Evolutionary conservation across 108 stramenopile species (phyloP).

Genomic region (Bacterosira constricta): DNA sequence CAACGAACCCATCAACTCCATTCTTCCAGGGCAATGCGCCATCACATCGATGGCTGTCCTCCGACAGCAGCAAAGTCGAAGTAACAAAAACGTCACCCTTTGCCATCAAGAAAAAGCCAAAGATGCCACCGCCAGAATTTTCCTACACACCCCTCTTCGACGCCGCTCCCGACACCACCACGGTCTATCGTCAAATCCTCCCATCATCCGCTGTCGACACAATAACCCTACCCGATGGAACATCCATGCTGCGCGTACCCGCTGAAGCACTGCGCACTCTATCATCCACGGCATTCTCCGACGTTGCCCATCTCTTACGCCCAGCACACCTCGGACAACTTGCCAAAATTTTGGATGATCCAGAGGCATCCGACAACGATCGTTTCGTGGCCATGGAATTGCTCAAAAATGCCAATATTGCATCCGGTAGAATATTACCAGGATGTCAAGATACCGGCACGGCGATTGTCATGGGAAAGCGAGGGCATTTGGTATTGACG

Average conservation of each 20-base stretch:
- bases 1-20: not conserved
- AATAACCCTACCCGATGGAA: constrained; percentile 52
- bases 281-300: constrained; percentile 80
- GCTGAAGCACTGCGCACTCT: constrained; percentile 62
- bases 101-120: constrained; percentile 16
- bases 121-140: constrained; percentile 45
- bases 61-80: constrained; percentile 13
- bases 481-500: constrained; percentile 90
- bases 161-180: constrained; percentile 36
- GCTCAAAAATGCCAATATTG: constrained; percentile 96
- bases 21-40: not conserved
- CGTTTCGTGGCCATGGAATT: constrained; percentile 95
- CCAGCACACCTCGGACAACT: constrained; percentile 91
- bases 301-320: constrained; percentile 93
- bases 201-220: constrained; percentile 63
- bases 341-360: constrained; percentile 92
- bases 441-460: constrained; percentile 98
- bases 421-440: constrained; percentile 86
- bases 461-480: constrained; percentile 93
- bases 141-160: constrained; percentile 78
- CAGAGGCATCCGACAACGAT: constrained; percentile 94
- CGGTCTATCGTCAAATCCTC: constrained; percentile 64
- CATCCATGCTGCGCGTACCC: constrained; percentile 56
- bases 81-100: constrained; percentile 39
- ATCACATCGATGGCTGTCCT: constrained; percentile 35